Percentiles rank a stretch among this genome's conserved stretches.
phyloP scores from a whole-genome alignment of 805 yeast genomes.

The Sungouiella thailandica region DNA sequence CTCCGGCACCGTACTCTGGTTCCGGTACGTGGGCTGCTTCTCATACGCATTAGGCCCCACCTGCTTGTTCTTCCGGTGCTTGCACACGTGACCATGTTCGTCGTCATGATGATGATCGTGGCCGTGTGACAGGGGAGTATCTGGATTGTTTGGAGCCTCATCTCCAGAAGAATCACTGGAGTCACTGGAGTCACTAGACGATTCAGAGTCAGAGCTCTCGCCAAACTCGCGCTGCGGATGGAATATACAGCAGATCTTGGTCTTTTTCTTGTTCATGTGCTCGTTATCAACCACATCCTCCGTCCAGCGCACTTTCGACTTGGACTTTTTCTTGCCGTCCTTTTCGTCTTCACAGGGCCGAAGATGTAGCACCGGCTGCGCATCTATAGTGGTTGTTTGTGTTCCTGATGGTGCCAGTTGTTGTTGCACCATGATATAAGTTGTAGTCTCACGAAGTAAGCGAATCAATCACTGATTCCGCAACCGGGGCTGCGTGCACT shows the following conservation, averaged over 20 bases:
- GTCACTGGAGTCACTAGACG: slow-evolving; percentile 21
- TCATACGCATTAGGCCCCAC: slow-evolving; percentile 81
- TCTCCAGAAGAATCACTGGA: slow-evolving; percentile 27
- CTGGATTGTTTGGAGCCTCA: slow-evolving; percentile 12
- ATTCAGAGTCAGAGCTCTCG: slow-evolving; percentile 28
- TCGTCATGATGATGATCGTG: slow-evolving; percentile 10
- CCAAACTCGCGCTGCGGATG: slow-evolving; percentile 68
- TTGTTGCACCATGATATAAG: neutral
- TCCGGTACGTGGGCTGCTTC: slow-evolving; percentile 57
- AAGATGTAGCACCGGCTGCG: slow-evolving; percentile 14
- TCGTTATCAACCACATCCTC: slow-evolving; percentile 89
- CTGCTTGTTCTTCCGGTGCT: slow-evolving; percentile 17
- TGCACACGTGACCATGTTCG: slow-evolving; percentile 15
- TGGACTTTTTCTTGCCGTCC: slow-evolving; percentile 18
- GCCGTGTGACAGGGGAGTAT: no score
- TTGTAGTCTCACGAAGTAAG: neutral
- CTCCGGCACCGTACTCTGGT: slow-evolving; percentile 11
- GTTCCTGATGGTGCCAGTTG: neutral
- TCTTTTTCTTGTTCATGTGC: slow-evolving; percentile 78
- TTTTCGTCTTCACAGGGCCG: slow-evolving; percentile 9
- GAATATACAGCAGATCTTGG: slow-evolving; percentile 86
- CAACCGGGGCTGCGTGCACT: no score
- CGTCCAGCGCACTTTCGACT: slow-evolving; percentile 72
- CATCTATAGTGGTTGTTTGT: slow-evolving; percentile 1
- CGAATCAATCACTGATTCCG: no score